phyloP scores from a whole-genome alignment of 2,329 filamentous ascomycete genomes.

The Hymenoscyphus salicellus region DNA sequence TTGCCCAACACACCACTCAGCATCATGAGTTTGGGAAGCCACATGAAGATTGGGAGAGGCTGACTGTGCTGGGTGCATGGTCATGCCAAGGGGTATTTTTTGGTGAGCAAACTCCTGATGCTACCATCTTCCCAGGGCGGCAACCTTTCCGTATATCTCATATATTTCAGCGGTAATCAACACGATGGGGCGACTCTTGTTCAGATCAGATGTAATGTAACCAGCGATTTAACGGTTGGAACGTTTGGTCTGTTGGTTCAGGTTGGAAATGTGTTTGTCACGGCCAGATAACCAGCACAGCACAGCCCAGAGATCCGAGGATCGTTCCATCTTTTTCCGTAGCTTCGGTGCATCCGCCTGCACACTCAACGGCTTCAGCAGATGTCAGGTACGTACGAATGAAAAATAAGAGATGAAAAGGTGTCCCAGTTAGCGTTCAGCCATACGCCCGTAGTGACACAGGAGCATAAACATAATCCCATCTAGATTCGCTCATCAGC shows the following conservation, averaged over 20 bases:
- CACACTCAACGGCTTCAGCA: background rate
- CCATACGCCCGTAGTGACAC: background rate
- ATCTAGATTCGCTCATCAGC: background rate
- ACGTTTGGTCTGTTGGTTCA: background rate
- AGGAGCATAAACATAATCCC: background rate
- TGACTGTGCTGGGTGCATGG: background rate
- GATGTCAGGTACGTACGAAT: background rate
- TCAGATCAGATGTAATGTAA: slow-evolving; percentile 1
- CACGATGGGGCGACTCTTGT: background rate
- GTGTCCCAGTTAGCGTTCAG: background rate
- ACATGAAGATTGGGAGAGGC: background rate
- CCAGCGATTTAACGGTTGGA: background rate
- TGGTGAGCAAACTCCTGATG: background rate
- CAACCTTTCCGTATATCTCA: background rate
- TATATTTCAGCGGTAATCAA: background rate
- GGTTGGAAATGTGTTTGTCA: background rate
- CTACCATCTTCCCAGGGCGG: background rate
- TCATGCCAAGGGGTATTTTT: background rate
- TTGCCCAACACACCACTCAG: background rate
- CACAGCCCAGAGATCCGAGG: background rate
- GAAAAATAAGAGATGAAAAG: background rate
- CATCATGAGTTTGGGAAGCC: background rate
- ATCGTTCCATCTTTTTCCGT: background rate
- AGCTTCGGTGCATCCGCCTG: slow-evolving; percentile 1
- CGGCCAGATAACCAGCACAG: background rate